Percentiles rank a stretch among this genome's conserved stretches.
phyloP scores from a whole-genome alignment of 1,139 yeast genomes.

The Diutina catenulata region DNA sequence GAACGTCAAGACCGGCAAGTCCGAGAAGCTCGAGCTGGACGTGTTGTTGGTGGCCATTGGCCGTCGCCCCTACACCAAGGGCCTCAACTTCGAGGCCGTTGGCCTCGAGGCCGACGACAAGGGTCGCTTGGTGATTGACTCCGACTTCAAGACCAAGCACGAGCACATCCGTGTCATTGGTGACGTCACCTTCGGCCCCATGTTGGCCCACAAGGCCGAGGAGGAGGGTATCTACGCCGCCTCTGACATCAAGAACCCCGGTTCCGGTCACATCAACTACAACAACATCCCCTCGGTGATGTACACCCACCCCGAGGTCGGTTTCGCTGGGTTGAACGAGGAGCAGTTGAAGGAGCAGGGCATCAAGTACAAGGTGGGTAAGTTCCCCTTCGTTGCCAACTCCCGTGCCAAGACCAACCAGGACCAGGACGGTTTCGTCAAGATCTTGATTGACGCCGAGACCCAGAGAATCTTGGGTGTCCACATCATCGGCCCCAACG shows the following conservation, averaged over 20 bases:
- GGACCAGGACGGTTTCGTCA: conserved; percentile 96
- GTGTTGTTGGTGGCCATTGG: conserved; percentile 95
- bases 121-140: conserved; percentile 91
- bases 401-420: conserved; percentile 98
- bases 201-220: conserved; percentile 99
- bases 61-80: conserved; percentile 94
- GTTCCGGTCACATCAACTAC: conserved; percentile 97
- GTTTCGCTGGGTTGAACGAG: conserved; percentile 97
- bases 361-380: conserved; percentile 84
- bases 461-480: conserved; percentile 95
- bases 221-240: conserved; percentile 97
- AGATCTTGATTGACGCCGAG: conserved; percentile 91
- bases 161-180: conserved; percentile 96
- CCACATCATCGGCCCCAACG: conserved; percentile 95
- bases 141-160: conserved; percentile 83
- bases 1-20: conserved; percentile 77
- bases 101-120: conserved; percentile 85
- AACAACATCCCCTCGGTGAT: conserved; percentile 95
- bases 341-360: conserved; percentile 93
- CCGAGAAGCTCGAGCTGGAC: conserved; percentile 75
- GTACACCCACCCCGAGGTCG: conserved; percentile 99
- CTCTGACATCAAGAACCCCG: conserved; percentile 83
- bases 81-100: conserved; percentile 76
- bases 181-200: conserved; percentile 96
- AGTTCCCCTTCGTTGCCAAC: conserved; percentile 97